Evolutionary conservation across 2,329 filamentous ascomycete species (phyloP).

Genomic region (Pyrenochaeta sp.): DNA sequence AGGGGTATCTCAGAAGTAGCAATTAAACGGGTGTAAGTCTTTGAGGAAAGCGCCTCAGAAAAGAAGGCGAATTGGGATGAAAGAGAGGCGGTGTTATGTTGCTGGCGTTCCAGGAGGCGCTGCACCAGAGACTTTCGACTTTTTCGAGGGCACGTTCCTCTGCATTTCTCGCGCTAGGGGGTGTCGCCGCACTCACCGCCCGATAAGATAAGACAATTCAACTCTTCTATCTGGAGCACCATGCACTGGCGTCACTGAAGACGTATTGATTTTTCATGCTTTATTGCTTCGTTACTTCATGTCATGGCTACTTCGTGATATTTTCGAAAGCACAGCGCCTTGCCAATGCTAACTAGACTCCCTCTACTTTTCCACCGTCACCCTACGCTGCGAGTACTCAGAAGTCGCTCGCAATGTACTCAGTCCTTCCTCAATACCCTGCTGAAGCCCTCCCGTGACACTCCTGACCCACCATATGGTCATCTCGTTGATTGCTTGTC

Average conservation of each 20-base stretch:
- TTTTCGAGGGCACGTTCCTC: conserved; percentile 34
- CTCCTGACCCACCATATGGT: conserved; percentile 70
- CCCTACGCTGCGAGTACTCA: conserved; percentile 2
- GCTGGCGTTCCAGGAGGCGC: conserved; percentile 19
- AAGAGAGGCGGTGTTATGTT: conserved; percentile 15
- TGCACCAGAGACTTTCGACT: conserved; percentile 26
- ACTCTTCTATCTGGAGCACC: not conserved
- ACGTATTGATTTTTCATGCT: no score
- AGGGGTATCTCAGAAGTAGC: conserved; percentile 17
- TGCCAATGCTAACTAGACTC: not conserved
- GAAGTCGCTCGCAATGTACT: conserved; percentile 49
- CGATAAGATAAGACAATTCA: conserved; percentile 23
- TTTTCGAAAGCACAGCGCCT: not conserved
- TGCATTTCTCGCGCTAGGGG: conserved; percentile 15
- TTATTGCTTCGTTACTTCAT: not conserved
- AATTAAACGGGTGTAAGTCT: conserved; percentile 14
- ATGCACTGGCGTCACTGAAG: not conserved
- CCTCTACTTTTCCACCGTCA: conserved; percentile 11
- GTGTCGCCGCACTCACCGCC: conserved; percentile 9
- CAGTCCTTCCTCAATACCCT: conserved; percentile 67
- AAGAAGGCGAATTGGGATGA: conserved; percentile 21
- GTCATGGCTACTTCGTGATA: not conserved
- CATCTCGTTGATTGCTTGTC: conserved; percentile 64
- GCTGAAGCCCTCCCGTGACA: conserved; percentile 71
- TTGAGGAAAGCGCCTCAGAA: conserved; percentile 9